These are phyloP conservation scores for Acanthamoeba quina DNA, from an alignment of 208 protist species.

Conservation along the genomic window DNA sequence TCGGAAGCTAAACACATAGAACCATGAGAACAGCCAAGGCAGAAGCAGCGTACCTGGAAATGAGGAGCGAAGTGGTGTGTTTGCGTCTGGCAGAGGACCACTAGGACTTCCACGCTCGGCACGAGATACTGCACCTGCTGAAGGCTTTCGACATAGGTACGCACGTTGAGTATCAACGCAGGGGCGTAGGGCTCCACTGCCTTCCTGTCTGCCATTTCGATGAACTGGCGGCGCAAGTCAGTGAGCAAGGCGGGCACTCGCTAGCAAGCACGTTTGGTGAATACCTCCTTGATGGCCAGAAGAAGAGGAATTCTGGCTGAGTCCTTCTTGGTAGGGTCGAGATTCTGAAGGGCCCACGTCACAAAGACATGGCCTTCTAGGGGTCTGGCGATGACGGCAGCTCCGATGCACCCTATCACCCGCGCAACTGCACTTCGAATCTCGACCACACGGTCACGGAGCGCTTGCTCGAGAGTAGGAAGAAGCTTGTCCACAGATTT, in stretches of 20 bases:
- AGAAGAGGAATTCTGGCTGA: neutral
- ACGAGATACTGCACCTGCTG: slow-evolving; percentile 3
- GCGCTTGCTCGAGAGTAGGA: slow-evolving; percentile 19
- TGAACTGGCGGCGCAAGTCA: neutral
- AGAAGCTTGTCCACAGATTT: slow-evolving; percentile 59
- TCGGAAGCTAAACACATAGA: neutral
- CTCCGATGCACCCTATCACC: neutral
- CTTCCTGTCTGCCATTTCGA: slow-evolving; percentile 45
- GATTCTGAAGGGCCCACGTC: slow-evolving; percentile 28
- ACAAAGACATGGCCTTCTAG: slow-evolving; percentile 8
- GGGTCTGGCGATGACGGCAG: neutral
- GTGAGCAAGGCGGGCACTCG: neutral
- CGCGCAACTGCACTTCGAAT: neutral
- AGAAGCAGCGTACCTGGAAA: neutral
- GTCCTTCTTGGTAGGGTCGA: slow-evolving; percentile 23
- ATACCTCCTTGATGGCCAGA: slow-evolving; percentile 27
- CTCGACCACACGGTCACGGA: slow-evolving; percentile 21
- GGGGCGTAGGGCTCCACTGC: slow-evolving; percentile 27
- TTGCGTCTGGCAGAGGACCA: slow-evolving; percentile 24
- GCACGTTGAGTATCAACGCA: slow-evolving; percentile 19
- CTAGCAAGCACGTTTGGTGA: neutral
- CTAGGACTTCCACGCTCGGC: slow-evolving; percentile 33
- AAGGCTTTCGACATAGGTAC: slow-evolving; percentile 12
- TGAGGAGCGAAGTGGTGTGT: neutral
- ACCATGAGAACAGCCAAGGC: neutral